Conservation (phyloP, 139 green algal genomes). For the Haematococcus sp. region DNA sequence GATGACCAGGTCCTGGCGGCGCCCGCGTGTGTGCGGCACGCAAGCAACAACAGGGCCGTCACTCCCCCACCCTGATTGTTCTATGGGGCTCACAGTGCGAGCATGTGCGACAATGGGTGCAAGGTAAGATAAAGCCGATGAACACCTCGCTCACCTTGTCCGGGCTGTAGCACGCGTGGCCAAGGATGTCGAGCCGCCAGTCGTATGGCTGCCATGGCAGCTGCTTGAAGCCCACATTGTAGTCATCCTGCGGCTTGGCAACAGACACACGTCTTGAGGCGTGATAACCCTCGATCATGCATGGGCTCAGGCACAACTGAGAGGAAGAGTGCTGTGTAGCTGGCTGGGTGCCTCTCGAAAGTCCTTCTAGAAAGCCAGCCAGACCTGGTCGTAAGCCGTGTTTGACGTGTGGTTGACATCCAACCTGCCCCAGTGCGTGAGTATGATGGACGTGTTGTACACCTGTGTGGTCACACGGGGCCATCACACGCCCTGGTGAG, state of each 20-base stretch:
- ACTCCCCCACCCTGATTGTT: too few relatives aligned
- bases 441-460: constrained; percentile 44
- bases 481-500: constrained; percentile 32
- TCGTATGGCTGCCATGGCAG: constrained; percentile 23
- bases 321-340: too few relatives aligned
- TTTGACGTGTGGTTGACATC: constrained; percentile 30
- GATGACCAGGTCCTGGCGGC: constrained; percentile 55
- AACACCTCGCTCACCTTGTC: constrained; percentile 34
- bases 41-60: too few relatives aligned
- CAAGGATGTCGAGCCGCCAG: constrained; percentile 18
- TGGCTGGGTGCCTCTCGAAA: too few relatives aligned
- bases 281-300: too few relatives aligned
- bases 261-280: too few relatives aligned
- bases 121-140: too few relatives aligned
- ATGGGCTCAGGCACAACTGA: too few relatives aligned
- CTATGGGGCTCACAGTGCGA: too few relatives aligned
- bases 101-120: too few relatives aligned
- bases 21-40: too few relatives aligned
- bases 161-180: constrained; percentile 41
- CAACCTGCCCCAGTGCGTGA: constrained; percentile 48
- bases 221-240: constrained; percentile 18
- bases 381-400: constrained; percentile 19
- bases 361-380: too few relatives aligned
- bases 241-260: constrained; percentile 19
- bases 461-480: constrained; percentile 28